Base-by-base conservation (phyloP, 2,329 filamentous ascomycete species). In the Colletotrichum sp. region DNA sequence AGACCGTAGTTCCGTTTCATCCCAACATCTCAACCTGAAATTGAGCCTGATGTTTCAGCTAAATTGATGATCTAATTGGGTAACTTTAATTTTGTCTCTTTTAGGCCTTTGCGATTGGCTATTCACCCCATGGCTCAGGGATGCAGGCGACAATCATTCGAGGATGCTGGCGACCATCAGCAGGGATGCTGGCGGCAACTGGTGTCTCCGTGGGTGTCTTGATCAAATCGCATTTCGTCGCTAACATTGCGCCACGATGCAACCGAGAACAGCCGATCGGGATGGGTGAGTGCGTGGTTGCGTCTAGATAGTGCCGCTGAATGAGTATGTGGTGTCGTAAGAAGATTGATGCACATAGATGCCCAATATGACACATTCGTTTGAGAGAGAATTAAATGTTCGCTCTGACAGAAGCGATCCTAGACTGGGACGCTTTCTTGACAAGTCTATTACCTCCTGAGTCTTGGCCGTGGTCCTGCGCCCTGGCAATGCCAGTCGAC, bases 401-500 rank as follows among this genome's bases (percentile, higher is more conserved):
- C n/a, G 43, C 43, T 21, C 9, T 51, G n/a, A n/a, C 12, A 21
- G 43, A 21, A 51, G 43, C 21, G 13, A n/a, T 13, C n/a, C 21
- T 21, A 4, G 12, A 6, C 43, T 12, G n/a, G 12, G 43, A 11
- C n/a, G n/a, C n/a, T 21, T 16, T 31, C 3, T 27, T 57, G 21
- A 8, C 16, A 18, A 24, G 33, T 2, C 33, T 62, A 33, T 21
- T 36, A 33, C 4, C 3, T 21, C 13, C 27, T 58, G 13, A 65
- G 24, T 24, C n/a, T 59, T 21, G 66, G 70, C 29, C 21, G 70
- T 15, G 29, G 34, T 31, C 11, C 59, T 4, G 77, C 80, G 9
- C 80, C 80, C 1, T 75, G 72, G 24, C 80, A 83, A 69, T 82
- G 80, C 81, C 82, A 83, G 8, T 83, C 76, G 0, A 83, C 77